Base-by-base conservation (phyloP, 202 grass and related monocot genomes). In the Carex arenaria region DNA sequence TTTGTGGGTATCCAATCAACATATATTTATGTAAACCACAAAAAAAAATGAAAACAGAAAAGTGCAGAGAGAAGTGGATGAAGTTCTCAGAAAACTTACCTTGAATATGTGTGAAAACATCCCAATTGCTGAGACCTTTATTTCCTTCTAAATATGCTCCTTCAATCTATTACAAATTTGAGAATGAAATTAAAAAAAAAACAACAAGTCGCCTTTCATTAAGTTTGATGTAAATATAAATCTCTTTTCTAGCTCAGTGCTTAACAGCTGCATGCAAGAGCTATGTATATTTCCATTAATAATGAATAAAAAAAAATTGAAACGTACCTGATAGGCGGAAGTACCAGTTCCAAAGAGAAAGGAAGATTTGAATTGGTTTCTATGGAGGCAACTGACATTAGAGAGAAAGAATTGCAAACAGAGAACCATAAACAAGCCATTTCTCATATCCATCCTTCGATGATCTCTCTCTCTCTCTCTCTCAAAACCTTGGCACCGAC, bases 311-410 rank as follows among this genome's bases (percentile, higher is more conserved):
- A 28, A 34, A 0, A 32, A 32, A n/a, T n/a, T 1, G 31, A 32
- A 32, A 32, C 31, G 13, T 64, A 93, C 88, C 88, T 92, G 93
- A 69, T 92, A 95, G 53, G 93, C 79, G 1, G 88, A 90, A 69
- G 90, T 79, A 42, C 86, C 34, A 2, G 90, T 89, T 60, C 93
- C 90, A 23, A 95, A 95, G 6, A 92, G 82, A 81, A 94, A 95
- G 8, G 12, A 34, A 1, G 79, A 6, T 17, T 90, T 84, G 82
- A 95, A 92, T 7, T 90, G 55, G 82, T 53, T 55, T 71, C 88
- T 85, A 3, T 85, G 1, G 17, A 93, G 3, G 67, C 63, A 64
- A 61, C 1, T 26, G n/a, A 47, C 64, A 45, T 6, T 62, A 51
- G 61, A 62, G 7, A 63, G 78, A 69, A 64, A 38, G 13, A 47